These are phyloP conservation scores for Fusarium sp. DNA, from an alignment of 2,329 filamentous ascomycete genomes.

Conservation along the genomic window DNA sequence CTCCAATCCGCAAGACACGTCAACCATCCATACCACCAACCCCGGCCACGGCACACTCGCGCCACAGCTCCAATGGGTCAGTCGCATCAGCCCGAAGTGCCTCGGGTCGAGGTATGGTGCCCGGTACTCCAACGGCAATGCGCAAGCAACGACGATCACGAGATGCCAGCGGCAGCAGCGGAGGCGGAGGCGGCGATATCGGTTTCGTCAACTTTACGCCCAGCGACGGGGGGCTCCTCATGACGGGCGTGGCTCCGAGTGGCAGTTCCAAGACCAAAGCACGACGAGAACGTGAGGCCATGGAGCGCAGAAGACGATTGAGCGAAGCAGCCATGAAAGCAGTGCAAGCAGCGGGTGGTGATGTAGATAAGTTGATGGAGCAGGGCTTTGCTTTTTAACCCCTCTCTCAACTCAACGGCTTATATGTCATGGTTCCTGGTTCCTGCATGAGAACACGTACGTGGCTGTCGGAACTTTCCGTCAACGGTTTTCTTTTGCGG, in stretches of 20 bases:
- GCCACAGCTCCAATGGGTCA: constrained; percentile 59
- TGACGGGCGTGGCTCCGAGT: constrained; percentile 91
- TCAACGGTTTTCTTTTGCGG: constrained; percentile 2
- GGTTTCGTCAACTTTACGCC: constrained; percentile 94
- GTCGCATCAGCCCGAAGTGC: constrained; percentile 55
- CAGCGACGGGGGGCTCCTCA: constrained; percentile 80
- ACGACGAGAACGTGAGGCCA: constrained; percentile 88
- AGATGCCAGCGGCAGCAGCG: constrained; percentile 53
- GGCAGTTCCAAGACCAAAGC: constrained; percentile 96
- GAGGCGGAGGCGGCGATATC: constrained; percentile 53
- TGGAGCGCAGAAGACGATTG: constrained; percentile 79
- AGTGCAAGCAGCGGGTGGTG: constrained; percentile 79
- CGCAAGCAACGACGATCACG: constrained; percentile 59
- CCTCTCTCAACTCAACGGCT: constrained; percentile 4
- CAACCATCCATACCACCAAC: constrained; percentile 60
- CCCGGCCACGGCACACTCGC: constrained; percentile 54
- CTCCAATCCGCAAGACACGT: constrained; percentile 60
- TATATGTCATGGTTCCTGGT: constrained; percentile 22
- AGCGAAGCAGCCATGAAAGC: constrained; percentile 78
- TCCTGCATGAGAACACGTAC: constrained; percentile 32
- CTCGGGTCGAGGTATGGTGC: constrained; percentile 56
- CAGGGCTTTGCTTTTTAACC: constrained; percentile 63
- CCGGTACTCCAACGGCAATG: constrained; percentile 58
- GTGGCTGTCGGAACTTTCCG: constrained; percentile 26
- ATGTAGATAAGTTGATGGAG: constrained; percentile 68